Percentiles rank a stretch among this genome's conserved stretches.
phyloP scores from a whole-genome alignment of 768 basidiomycete genomes.

The Suillus bovinus region DNA sequence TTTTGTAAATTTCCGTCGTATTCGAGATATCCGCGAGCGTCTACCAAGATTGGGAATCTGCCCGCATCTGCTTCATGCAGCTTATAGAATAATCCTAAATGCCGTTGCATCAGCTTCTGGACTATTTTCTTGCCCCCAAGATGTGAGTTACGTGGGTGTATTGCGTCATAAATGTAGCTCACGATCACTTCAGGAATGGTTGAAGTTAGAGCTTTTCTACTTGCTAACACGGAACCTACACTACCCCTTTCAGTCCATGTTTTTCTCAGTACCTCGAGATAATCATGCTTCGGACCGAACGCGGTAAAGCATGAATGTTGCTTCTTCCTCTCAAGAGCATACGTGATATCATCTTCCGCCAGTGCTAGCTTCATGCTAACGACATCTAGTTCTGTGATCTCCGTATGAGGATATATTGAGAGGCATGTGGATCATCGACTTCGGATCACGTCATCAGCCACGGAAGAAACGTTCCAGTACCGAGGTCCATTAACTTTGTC shows the following conservation, averaged over 20 bases:
- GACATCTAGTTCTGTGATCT: not conserved
- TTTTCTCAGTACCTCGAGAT: not conserved
- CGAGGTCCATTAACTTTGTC: not conserved
- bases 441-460: not conserved
- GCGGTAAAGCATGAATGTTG: not conserved
- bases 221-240: not conserved
- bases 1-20: not conserved
- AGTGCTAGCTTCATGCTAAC: not conserved
- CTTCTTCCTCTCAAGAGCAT: not conserved
- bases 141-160: not conserved
- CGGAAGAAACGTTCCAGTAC: not conserved
- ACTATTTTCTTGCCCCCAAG: not conserved
- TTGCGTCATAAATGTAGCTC: not conserved
- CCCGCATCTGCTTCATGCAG: not conserved
- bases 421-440: not conserved
- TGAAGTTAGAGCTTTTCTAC: not conserved
- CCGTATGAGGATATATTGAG: conserved; percentile 1
- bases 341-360: not conserved
- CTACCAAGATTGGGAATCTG: not conserved
- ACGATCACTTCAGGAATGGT: not conserved
- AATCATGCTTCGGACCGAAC: not conserved
- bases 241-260: not conserved
- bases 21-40: not conserved
- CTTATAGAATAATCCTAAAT: not conserved
- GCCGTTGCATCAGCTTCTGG: not conserved